Base-by-base conservation (phyloP, 176 grass and related monocot genomes). In the Tillandsia leiboldiana region DNA sequence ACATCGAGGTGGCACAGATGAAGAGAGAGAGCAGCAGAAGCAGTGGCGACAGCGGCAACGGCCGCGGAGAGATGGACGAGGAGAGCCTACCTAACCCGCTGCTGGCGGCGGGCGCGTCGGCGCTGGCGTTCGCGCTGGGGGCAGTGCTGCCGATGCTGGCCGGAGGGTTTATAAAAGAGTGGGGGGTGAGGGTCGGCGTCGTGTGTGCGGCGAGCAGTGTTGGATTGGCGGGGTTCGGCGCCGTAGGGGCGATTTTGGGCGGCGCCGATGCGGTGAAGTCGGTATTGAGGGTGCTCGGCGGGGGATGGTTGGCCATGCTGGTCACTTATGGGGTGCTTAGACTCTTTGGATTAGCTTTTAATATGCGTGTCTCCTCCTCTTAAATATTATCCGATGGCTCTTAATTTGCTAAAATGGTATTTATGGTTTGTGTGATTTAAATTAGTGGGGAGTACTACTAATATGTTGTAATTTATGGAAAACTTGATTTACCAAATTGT, bases 241-340 rank as follows among this genome's bases (percentile, higher is more conserved):
- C 69, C 0, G 69, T 63, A 0, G 94, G 94, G 42, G 94, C 69
- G 9, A 69, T 83, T 66, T 65, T 93, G 10, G 94, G 94, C 65
- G 90, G 90, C 51, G 73, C 87, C 1, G 86, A 53, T 49, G 18
- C 80, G 72, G 10, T 24, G 7, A 84, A 51, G 66, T 84, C 86
- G 1, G 89, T 65, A 0, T 15, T 84, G 13, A 79, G 94, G 75
- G 90, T 99, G 68, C 66, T 99, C 65, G 15, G 80, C 0, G 90
- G 95, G 20, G 95, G 95, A 0, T 99, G 95, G 87, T 47, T 90
- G 74, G 95, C 90, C 67, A 90, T 99, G 95, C 29, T 83, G 15
- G 67, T 90, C 76, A 94, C 90, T 1, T 99, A 80, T 63, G 90
- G 74, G 9, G 85, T 94, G 48, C 87, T 99, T 61, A 84, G 85